phyloP scores from a whole-genome alignment of 2,329 filamentous ascomycete genomes.

The Leptographium lundbergii region DNA sequence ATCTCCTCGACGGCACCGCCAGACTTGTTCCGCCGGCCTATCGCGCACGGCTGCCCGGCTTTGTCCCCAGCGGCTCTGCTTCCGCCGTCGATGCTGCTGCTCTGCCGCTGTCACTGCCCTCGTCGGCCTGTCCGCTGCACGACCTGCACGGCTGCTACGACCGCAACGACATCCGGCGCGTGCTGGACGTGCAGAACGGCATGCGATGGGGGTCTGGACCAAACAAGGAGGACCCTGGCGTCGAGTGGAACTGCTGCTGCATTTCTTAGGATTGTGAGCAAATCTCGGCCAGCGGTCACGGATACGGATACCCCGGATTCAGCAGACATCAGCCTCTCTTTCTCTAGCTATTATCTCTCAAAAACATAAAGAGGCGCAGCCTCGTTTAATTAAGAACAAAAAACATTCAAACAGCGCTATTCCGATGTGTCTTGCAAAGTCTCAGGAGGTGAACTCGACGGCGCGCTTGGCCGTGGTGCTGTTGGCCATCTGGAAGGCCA shows the following conservation, averaged over 20 bases:
- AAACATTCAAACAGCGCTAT: neutral
- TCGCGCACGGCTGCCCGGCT: slow-evolving; percentile 3
- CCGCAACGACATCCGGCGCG: slow-evolving; percentile 32
- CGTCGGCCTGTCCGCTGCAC: slow-evolving; percentile 26
- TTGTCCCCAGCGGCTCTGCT: neutral
- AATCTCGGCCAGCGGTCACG: neutral
- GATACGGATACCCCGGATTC: too few relatives aligned
- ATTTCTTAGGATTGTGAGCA: slow-evolving; percentile 21
- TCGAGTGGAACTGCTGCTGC: slow-evolving; percentile 24
- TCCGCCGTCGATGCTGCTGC: neutral
- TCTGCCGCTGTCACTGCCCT: slow-evolving; percentile 14
- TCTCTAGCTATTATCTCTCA: neutral
- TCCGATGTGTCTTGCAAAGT: neutral
- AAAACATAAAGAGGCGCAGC: neutral
- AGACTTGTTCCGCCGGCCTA: slow-evolving; percentile 24
- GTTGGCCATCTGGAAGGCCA: slow-evolving; percentile 25
- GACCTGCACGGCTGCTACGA: slow-evolving; percentile 30
- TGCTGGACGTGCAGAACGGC: slow-evolving; percentile 29
- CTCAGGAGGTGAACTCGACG: neutral
- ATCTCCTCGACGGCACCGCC: slow-evolving; percentile 26
- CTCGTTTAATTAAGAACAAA: neutral
- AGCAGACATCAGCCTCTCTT: neutral
- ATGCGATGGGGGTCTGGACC: slow-evolving; percentile 36
- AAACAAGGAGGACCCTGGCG: slow-evolving; percentile 21
- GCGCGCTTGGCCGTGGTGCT: neutral